Evolutionary conservation across 208 protist genomes (phyloP).

Genomic region (Herpetomonas tarakana): DNA sequence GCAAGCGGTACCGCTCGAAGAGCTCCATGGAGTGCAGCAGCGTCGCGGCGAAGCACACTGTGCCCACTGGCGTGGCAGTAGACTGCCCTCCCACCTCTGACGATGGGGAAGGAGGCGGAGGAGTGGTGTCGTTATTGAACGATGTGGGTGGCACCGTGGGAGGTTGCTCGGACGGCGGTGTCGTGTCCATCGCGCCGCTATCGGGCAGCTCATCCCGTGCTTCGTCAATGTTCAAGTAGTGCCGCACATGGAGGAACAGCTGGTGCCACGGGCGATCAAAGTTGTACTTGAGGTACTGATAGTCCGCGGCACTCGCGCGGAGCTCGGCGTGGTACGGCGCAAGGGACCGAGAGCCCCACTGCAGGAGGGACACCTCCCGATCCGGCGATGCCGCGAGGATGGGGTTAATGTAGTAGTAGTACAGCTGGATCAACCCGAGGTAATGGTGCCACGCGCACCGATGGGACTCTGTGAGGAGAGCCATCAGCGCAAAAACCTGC

Average conservation of each 20-base stretch:
- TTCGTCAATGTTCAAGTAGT: slow-evolving; percentile 25
- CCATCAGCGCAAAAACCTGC: slow-evolving; percentile 52
- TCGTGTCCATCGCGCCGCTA: background rate
- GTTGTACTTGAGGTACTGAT: slow-evolving; percentile 28
- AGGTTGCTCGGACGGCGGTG: background rate
- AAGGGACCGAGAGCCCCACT: slow-evolving; percentile 17
- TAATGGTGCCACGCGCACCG: slow-evolving; percentile 29
- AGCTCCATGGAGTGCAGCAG: slow-evolving; percentile 68
- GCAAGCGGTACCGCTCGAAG: slow-evolving; percentile 42
- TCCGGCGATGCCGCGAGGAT: slow-evolving; percentile 18
- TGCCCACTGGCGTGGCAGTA: slow-evolving; percentile 7
- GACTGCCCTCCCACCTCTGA: background rate
- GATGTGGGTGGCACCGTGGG: no score
- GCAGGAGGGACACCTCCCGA: slow-evolving; percentile 8
- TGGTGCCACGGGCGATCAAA: slow-evolving; percentile 39
- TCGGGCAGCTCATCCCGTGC: background rate
- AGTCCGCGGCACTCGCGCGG: slow-evolving; percentile 5
- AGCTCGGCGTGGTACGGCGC: slow-evolving; percentile 13
- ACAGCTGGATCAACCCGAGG: slow-evolving; percentile 39
- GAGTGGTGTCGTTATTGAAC: no score
- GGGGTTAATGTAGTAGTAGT: slow-evolving; percentile 45
- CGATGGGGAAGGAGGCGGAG: no score
- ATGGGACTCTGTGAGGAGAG: slow-evolving; percentile 42
- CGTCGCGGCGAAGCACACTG: slow-evolving; percentile 45
- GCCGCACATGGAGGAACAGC: slow-evolving; percentile 31